These are phyloP conservation scores for Nepenthes alata DNA, from an alignment of 179 eudicot genomes.

Conservation along the genomic window DNA sequence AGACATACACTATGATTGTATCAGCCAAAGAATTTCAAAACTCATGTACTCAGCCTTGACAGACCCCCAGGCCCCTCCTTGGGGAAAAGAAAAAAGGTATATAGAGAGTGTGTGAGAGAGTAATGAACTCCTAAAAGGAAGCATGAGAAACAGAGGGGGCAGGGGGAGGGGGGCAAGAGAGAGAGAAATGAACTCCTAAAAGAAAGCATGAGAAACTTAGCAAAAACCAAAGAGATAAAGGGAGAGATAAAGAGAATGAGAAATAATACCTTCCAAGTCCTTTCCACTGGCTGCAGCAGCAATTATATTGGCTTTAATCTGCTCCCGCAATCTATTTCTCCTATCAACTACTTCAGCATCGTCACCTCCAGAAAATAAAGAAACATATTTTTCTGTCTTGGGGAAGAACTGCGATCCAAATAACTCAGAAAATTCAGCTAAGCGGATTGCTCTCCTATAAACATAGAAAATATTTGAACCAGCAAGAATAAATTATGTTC, in stretches of 20 bases:
- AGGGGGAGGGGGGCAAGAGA: not conserved
- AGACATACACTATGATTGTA: too few relatives aligned
- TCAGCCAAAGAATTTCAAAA: too few relatives aligned
- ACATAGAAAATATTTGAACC: not conserved
- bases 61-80: too few relatives aligned
- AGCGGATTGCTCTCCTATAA: not conserved
- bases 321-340: slow-evolving; percentile 59
- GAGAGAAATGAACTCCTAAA: not conserved
- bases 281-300: slow-evolving; percentile 96
- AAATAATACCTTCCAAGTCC: slow-evolving; percentile 73
- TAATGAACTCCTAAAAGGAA: not conserved
- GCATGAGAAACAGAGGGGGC: not conserved
- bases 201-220: not conserved
- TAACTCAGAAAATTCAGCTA: slow-evolving; percentile 6
- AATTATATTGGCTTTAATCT: slow-evolving; percentile 65
- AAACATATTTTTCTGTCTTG: slow-evolving; percentile 77
- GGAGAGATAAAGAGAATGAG: too few relatives aligned
- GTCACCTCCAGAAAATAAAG: slow-evolving; percentile 75
- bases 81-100: too few relatives aligned
- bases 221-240: not conserved
- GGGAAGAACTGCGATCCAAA: slow-evolving; percentile 76
- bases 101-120: not conserved
- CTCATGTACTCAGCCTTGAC: too few relatives aligned
- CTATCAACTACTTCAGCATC: slow-evolving; percentile 51
- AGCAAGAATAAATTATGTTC: not conserved